Percentiles rank a stretch among this genome's conserved stretches.
These are phyloP conservation scores for Lepidium campestre DNA, from an alignment of 441 rosid species.

Conservation along the genomic window DNA sequence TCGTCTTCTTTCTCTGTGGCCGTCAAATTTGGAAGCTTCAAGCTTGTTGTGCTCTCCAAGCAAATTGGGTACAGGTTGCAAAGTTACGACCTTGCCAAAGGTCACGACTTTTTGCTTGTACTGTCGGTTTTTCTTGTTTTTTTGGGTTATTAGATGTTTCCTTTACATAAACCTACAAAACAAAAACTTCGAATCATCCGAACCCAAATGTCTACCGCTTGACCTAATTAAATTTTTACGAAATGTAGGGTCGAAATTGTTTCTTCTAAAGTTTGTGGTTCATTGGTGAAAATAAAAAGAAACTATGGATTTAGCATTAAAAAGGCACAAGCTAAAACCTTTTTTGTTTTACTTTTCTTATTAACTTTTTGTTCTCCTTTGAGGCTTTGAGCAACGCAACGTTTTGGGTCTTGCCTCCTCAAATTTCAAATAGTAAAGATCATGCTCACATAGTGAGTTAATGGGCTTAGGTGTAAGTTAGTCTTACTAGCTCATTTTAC, in stretches of 20 bases:
- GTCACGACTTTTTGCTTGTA: conserved; percentile 20
- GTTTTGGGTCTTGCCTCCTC: conserved; percentile 8
- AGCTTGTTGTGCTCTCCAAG: conserved; percentile 28
- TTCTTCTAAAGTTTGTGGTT: background rate
- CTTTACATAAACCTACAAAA: background rate
- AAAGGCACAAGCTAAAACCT: background rate
- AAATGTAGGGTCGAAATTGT: background rate
- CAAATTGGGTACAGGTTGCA: conserved; percentile 9
- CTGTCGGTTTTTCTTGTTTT: background rate
- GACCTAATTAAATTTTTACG: background rate
- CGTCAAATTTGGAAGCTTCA: conserved; percentile 23
- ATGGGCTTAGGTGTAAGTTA: background rate
- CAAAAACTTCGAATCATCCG: too few species aligned
- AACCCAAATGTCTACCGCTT: background rate
- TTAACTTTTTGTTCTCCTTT: conserved; percentile 1
- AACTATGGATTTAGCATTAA: background rate
- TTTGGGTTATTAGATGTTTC: background rate
- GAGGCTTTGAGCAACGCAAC: too few species aligned
- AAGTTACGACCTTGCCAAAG: conserved; percentile 22
- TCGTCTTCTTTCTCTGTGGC: conserved; percentile 28
- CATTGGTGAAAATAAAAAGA: background rate
- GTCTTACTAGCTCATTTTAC: background rate
- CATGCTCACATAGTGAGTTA: too few species aligned
- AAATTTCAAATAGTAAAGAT: too few species aligned
- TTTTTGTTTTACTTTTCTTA: background rate